Base-by-base conservation (phyloP, 1,284 basidiomycete genomes). In the Cryptococcus sp. region DNA sequence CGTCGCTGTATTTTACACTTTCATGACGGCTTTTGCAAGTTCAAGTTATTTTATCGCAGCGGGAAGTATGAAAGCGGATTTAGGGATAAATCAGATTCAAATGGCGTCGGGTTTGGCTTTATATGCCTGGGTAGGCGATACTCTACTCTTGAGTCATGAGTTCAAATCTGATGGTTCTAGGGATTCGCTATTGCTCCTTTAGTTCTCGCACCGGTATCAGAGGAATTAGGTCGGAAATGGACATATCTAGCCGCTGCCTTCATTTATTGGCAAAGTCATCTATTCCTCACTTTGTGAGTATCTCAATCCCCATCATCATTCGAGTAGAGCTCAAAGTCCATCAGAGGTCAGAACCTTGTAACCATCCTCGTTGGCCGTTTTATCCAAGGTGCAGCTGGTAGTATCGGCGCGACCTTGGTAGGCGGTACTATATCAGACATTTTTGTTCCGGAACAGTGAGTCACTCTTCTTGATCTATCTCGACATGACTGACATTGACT, bases 391-490 rank as follows among this genome's bases (percentile, higher is more conserved):
- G 82, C 80, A 0, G 84, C 85, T 57, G 87, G 86, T 0, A 70
- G 67, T 1, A 76, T 84, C 0, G 84, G 84, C 2, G 79, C 85
- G 0, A 88, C 87, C 0, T 84, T 90, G 79, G 88, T 89, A 3
- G 87, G 87, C 13, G 88, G 88, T 1, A 87, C 85, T 0, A 81
- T 90, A 37, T 83, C 86, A 10, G 87, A 88, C 67, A 83, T 89
- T 34, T 89, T 84, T 82, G 63, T 71, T 0, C 79, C 83, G 10
- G 76, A 80, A 57, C 81, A 87, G 85, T 86, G 57, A 58, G 79
- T 54, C 38, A 11, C 31, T 68, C 7, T 53, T 51, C 11, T n/a
- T 33, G 53, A 42, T 36, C 31, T 23, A 41, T 36, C 35, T 14
- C 42, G 14, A 14, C 36, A 52, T 44, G 33, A 35, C 46, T 55